Evolutionary conservation across 1,284 basidiomycete genomes (phyloP), one percentile per base, ranked within the genome.

Genomic region (Trichosporon coremiiforme): DNA sequence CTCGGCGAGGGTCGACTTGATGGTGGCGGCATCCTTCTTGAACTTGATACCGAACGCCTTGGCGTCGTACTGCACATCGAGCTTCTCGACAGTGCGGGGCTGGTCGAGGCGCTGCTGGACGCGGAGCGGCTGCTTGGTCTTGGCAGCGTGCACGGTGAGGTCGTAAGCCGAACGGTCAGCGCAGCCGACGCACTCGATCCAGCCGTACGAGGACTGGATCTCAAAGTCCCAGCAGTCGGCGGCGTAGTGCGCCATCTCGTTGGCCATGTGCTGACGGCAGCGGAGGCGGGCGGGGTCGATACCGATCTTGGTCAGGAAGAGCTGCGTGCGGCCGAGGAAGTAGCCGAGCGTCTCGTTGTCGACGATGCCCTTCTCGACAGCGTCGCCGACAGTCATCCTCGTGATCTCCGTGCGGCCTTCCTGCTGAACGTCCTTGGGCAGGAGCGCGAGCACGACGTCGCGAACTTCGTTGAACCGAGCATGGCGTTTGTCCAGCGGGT

Each of bases 121-220:
- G 29, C 93, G 88, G 29, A 96, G 86, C 35, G 89, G 86, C 74
- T 90, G 88, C 77, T 87, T 87, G 71, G 84, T 86, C 76, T 85
- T 84, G 72, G 84, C 84, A 68, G 85, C 82, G 82, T 89, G 88
- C 29, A 88, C 87, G n/a, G 86, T 87, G 67, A 89, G 79, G 75
- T 99, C 97, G 84, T 98, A 99, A 36, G 97, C 97, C 10, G 94
- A 93, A 68, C 97, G 91, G 85, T 99, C 96, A 63, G 97, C 96
- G 84, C 97, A 99, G n/a, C 96, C 97, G 66, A 98, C 95, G 83
- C 96, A 99, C 85, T 99, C 97, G 72, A 94, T 96, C 97, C 97
- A 99, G 66, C 96, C 96, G 77, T 90, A 91, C 64, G 92, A 92
- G 68, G 93, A 95, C 77, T 95, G 88, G 75, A 99, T 98, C 86